Base-by-base conservation (phyloP, 176 grass and related monocot genomes). In the Bromus sterilis region DNA sequence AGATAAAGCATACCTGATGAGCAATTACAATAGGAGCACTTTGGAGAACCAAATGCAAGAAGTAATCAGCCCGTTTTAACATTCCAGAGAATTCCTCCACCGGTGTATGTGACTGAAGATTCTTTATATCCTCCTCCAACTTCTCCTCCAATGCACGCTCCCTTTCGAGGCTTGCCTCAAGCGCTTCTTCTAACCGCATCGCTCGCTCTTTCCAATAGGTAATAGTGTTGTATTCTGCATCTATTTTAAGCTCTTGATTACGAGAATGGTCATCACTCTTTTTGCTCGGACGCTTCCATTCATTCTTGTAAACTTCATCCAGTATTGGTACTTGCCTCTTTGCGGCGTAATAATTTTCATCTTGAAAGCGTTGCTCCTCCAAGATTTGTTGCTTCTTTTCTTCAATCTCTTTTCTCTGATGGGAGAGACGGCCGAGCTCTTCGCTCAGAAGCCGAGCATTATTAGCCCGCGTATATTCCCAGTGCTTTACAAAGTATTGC, bases 11-110 rank as follows among this genome's bases (percentile, higher is more conserved):
- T 87, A 97, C 94, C 92, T 97, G 94, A 85, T 97, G 94, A 48
- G 91, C 94, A 84, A 97, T 92, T 83, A 97, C 94, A 44, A 97
- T 80, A 74, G 94, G 94, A 63, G 94, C 89, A 78, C 81, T 97
- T 84, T 94, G 92, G 64, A 97, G 89, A 89, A 97, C 87, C 71
- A 97, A 92, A 64, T 97, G 94, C 83, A 97, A 90, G 83, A 97
- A 97, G 89, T 94, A 94, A 84, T 97, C 94, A 24, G 94, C 94
- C 39, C 92, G 86, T 77, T 92, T 83, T 69, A 97, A 85, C 48
- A 92, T 94, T 58, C 56, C 80, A 80, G 89, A 90, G 74, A 97
- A 92, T 75, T 97, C 94, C 70, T 97, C 92, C 21, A 64, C 83
- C n/a, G 94, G 92, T 74, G 79, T 86, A 21, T 97, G 83, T 57